Percentiles rank a stretch among this genome's conserved stretches.
These are phyloP conservation scores for Stentor roeselii DNA, from an alignment of 73 alveolate genomes.

Conservation along the genomic window DNA sequence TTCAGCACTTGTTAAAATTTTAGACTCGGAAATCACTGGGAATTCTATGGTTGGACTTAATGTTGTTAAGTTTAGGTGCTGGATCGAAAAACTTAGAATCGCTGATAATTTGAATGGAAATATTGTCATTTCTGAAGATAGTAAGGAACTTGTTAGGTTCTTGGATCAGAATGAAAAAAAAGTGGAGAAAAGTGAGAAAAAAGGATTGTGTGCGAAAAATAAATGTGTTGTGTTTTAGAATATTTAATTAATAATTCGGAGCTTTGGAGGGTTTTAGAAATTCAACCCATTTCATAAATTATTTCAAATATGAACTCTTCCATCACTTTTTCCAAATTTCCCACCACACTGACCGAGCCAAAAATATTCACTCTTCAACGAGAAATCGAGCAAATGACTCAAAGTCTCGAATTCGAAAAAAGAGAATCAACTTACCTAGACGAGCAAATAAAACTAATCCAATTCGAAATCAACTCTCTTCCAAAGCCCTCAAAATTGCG, in stretches of 20 bases:
- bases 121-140: not conserved
- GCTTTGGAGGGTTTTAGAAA: no score
- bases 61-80: not conserved
- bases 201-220: not conserved
- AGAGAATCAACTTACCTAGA: not conserved
- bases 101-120: conserved; percentile 10
- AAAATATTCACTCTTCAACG: not conserved
- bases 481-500: no score
- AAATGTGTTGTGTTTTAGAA: no score
- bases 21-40: not conserved
- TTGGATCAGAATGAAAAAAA: not conserved
- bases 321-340: not conserved
- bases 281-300: no score
- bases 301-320: no score
- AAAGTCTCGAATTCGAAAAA: not conserved
- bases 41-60: conserved; percentile 12
- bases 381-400: not conserved
- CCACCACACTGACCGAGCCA: not conserved
- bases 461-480: no score
- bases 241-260: no score
- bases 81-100: not conserved
- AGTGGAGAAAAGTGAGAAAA: not conserved
- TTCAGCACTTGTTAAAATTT: not conserved
- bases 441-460: not conserved
- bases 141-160: not conserved